A percentile compares a stretch with the other conserved stretches of the same genome.
phyloP scores from a whole-genome alignment of 192 early-diverging fungal species.

The Coemansia asiatica region DNA sequence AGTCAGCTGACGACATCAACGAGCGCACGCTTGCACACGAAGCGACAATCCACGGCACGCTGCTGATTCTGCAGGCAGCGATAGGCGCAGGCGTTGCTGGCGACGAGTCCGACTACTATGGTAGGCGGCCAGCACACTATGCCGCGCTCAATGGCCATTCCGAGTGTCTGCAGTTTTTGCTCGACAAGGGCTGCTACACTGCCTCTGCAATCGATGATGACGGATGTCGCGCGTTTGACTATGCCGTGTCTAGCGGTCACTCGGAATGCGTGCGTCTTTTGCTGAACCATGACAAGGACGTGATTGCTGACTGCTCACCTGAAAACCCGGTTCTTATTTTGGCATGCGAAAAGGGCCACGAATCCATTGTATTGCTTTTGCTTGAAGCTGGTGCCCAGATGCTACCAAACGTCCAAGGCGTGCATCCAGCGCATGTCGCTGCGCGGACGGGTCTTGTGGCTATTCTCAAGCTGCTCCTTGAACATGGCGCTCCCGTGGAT shows the following conservation, averaged over 20 bases:
- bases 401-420: conserved; percentile 71
- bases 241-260: conserved; percentile 84
- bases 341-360: conserved; percentile 90
- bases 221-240: conserved; percentile 82
- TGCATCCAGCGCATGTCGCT: conserved; percentile 87
- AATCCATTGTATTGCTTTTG: conserved; percentile 80
- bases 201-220: conserved; percentile 76
- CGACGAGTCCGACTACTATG: conserved; percentile 83
- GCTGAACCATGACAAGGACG: conserved; percentile 65
- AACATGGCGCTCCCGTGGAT: conserved; percentile 73
- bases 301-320: conserved; percentile 35
- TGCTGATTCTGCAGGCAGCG: conserved; percentile 64
- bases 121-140: conserved; percentile 88
- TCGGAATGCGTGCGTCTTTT: conserved; percentile 72
- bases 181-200: conserved; percentile 56
- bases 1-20: conserved; percentile 90
- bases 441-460: conserved; percentile 78
- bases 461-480: conserved; percentile 72
- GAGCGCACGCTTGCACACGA: conserved; percentile 88
- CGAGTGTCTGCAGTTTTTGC: conserved; percentile 65
- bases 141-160: conserved; percentile 86
- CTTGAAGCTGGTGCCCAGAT: conserved; percentile 75
- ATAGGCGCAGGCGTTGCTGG: conserved; percentile 42
- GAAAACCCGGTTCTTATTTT: conserved; percentile 75
- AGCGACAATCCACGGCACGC: conserved; percentile 77